These are phyloP conservation scores for Loxodes magnus DNA, from an alignment of 73 alveolate genomes.

Conservation along the genomic window DNA sequence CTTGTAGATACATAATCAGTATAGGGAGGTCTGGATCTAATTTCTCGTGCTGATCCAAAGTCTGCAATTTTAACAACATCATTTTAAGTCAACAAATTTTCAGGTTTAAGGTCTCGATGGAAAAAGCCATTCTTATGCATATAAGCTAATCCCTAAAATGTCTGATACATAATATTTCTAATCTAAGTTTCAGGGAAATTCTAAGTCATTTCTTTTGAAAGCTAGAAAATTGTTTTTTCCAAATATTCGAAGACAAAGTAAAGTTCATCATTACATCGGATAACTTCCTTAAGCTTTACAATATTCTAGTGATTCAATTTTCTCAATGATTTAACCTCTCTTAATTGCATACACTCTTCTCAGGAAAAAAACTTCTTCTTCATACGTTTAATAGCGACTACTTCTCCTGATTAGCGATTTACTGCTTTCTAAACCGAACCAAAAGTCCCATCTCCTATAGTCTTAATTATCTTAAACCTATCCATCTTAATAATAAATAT, in stretches of 20 bases:
- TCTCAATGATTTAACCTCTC: constrained; percentile 95
- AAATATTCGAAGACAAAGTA: constrained; percentile 96
- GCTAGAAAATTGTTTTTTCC: constrained; percentile 81
- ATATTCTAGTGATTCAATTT: constrained; percentile 71
- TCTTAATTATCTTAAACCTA: constrained; percentile 52
- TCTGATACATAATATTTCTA: constrained; percentile 83
- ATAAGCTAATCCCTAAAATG: constrained; percentile 89
- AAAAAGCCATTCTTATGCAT: constrained; percentile 99
- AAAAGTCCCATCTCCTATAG: constrained; percentile 70
- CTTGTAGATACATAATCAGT: constrained; percentile 99
- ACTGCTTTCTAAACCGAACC: constrained; percentile 75
- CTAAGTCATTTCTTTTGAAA: constrained; percentile 60
- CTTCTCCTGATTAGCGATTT: constrained; percentile 66
- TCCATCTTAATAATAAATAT: constrained; percentile 48
- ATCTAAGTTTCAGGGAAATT: constrained; percentile 79
- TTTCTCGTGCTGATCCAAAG: constrained; percentile 99
- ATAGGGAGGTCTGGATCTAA: constrained; percentile 97
- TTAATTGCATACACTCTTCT: constrained; percentile 96
- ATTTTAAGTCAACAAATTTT: constrained; percentile 78
- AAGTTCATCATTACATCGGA: constrained; percentile 77
- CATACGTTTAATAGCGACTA: constrained; percentile 74
- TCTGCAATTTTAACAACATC: constrained; percentile 97
- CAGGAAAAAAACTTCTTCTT: constrained; percentile 69
- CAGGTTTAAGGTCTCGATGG: constrained; percentile 99
- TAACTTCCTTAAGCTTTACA: constrained; percentile 64